These are phyloP conservation scores for Aspergillus udagawae DNA, from an alignment of 2,329 filamentous ascomycete species.

Conservation along the genomic window DNA sequence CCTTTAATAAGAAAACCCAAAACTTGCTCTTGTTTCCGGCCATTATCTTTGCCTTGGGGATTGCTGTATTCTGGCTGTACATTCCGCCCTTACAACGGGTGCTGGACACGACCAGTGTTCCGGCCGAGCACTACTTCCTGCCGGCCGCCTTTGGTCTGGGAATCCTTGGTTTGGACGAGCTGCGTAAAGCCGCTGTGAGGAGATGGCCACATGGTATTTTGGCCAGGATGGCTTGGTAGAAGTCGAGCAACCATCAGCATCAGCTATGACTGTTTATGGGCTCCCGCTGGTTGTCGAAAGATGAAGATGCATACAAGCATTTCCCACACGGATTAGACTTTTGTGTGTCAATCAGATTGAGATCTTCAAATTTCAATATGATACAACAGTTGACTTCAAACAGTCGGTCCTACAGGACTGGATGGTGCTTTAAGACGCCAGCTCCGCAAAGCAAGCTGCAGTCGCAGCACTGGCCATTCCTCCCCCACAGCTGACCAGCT, in stretches of 20 bases:
- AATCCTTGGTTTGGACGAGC: conserved; percentile 63
- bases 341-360: neutral
- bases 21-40: conserved; percentile 69
- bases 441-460: too few relatives aligned
- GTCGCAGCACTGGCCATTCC: too few relatives aligned
- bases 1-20: conserved; percentile 60
- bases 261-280: neutral
- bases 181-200: conserved; percentile 59
- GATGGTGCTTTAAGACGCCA: neutral
- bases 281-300: neutral
- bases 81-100: conserved; percentile 60
- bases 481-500: neutral
- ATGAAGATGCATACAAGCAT: neutral
- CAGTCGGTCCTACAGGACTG: neutral
- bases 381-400: neutral
- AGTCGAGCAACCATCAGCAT: neutral
- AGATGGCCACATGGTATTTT: conserved; percentile 55
- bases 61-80: conserved; percentile 69
- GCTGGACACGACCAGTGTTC: conserved; percentile 59
- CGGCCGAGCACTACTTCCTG: conserved; percentile 72
- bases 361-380: neutral
- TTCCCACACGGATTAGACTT: neutral
- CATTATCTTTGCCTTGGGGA: conserved; percentile 63
- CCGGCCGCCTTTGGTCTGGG: conserved; percentile 68
- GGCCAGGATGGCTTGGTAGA: conserved; percentile 62